phyloP scores from a whole-genome alignment of 164 flowering plant species.

The Tinospora cordifolia region DNA sequence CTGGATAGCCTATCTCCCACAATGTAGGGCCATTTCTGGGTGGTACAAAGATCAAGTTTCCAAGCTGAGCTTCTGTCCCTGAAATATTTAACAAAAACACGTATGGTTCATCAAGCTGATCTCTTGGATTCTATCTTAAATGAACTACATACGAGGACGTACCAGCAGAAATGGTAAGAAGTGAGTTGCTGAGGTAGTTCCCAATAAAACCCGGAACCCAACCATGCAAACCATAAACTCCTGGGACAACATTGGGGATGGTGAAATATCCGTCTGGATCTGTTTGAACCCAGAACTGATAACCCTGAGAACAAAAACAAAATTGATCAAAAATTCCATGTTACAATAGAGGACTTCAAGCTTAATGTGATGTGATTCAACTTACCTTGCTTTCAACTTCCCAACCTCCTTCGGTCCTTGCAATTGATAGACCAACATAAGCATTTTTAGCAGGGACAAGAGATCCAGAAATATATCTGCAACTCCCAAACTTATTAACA shows the following conservation, averaged over 20 bases:
- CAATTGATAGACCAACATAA: conserved; percentile 39
- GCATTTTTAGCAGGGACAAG: conserved; percentile 35
- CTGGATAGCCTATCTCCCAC: conserved; percentile 59
- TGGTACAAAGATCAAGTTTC: conserved; percentile 34
- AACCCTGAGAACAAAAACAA: conserved; percentile 27
- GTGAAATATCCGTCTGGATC: conserved; percentile 38
- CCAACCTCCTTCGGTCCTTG: conserved; percentile 42
- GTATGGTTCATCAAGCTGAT: too few relatives aligned
- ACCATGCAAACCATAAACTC: conserved; percentile 44
- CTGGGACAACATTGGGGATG: conserved; percentile 42
- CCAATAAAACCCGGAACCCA: conserved; percentile 58
- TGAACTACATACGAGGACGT: background rate
- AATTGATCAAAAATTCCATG: background rate
- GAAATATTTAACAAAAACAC: background rate
- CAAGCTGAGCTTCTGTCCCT: conserved; percentile 36
- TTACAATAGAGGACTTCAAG: too few relatives aligned
- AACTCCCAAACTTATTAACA: background rate
- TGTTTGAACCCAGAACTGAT: conserved; percentile 56
- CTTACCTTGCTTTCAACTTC: conserved; percentile 53
- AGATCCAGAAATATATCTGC: conserved; percentile 29
- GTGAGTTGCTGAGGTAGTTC: conserved; percentile 29
- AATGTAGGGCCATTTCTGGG: conserved; percentile 45
- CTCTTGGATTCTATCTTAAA: background rate
- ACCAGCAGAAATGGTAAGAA: conserved; percentile 38
- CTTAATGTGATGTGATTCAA: too few relatives aligned